Base-by-base conservation (phyloP, 495 filamentous ascomycete genomes). In the Penicillium arizonense region DNA sequence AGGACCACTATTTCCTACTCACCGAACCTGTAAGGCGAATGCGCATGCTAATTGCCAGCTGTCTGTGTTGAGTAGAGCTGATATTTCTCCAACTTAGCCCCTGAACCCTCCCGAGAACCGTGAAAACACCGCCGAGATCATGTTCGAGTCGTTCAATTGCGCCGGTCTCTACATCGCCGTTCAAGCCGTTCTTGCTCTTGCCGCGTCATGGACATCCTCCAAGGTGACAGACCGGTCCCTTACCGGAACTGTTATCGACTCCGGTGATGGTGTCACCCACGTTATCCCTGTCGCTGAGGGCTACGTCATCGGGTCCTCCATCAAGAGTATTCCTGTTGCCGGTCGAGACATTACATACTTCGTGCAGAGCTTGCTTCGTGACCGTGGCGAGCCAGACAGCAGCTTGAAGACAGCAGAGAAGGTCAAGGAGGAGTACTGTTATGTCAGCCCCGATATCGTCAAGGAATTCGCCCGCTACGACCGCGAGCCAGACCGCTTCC, bases 101-200 rank as follows among this genome's bases (percentile, higher is more conserved):
- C 81, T 97, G 53, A 97, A 98, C 73, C 94, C 94, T 23, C 94
- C 94, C 16, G 94, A 98, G 77, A 97, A 97, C 72, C 91, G 94
- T 58, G 94, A 98, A 70, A 97, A 97, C 70, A 97, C 94, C 18
- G 94, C 94, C 70, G 94, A 98, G 70, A 97, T 98, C 73, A 96
- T 98, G 87, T 98, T 98, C 76, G 94, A 98, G 66, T 96, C 93
- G 14, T 98, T 97, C 79, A 98, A 98, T 71, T 97, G 94, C 74
- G 92, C 94, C 50, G 94, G 94, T 71, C 87, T 98, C 35, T 98
- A 98, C 74, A 98, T 98, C 62, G 94, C 95, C 37, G 94, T 98
- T 9, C 94, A 98, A 75, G 94, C 94, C 12, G 94, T 98, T 18
- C 86, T 98, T 44, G 94, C 94, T 12, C 84, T 98, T 32, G 94